These are phyloP conservation scores for Nicotiana tabacum DNA, from an alignment of 257 asterid genomes.

Conservation along the genomic window DNA sequence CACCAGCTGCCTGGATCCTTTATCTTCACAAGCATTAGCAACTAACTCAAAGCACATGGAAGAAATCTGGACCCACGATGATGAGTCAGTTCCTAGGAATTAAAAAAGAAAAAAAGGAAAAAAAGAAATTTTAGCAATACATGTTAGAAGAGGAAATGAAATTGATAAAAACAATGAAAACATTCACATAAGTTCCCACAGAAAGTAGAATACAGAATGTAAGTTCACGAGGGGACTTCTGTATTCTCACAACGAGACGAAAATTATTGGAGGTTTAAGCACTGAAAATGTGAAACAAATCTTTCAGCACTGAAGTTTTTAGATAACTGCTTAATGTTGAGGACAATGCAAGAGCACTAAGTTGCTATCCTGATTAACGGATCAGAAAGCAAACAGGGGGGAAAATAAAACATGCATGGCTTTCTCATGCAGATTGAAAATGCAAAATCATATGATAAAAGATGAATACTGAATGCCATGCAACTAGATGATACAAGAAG, in stretches of 20 bases:
- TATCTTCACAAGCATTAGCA: background rate
- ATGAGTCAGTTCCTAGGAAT: background rate
- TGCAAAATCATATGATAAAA: background rate
- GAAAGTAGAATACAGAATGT: background rate
- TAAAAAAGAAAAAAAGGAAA: background rate
- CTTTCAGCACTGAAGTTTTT: background rate
- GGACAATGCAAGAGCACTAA: background rate
- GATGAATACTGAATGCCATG: background rate
- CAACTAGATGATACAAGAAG: background rate
- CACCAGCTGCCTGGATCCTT: slow-evolving; percentile 7
- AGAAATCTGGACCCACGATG: background rate
- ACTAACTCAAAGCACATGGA: slow-evolving; percentile 1
- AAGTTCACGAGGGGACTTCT: background rate
- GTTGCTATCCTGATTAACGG: background rate
- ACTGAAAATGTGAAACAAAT: background rate
- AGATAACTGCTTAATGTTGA: background rate
- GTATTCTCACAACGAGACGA: background rate
- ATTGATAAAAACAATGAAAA: background rate
- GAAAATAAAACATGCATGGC: background rate
- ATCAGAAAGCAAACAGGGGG: background rate
- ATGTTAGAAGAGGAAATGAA: background rate
- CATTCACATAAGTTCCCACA: background rate
- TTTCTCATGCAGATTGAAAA: slow-evolving; percentile 1
- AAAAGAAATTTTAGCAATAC: background rate
- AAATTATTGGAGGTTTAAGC: background rate